Conservation (phyloP, 192 early-diverging fungal species). For the Coemansia sp. region DNA sequence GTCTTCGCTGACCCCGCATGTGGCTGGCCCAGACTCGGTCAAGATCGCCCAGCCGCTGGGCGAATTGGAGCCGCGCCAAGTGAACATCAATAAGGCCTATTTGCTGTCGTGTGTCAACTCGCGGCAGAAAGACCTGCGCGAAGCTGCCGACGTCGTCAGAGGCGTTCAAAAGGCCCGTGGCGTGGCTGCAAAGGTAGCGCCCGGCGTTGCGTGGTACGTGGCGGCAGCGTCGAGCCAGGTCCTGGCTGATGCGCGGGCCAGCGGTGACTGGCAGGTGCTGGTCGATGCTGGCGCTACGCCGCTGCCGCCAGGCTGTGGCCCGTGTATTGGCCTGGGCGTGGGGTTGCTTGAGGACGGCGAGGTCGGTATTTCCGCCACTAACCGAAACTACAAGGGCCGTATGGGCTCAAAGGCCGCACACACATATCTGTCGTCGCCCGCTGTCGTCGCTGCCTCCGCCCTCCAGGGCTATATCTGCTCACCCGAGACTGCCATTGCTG, state of each 20-base stretch:
- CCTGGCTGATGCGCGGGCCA: conserved; percentile 79
- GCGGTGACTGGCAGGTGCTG: conserved; percentile 88
- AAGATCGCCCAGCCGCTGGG: conserved; percentile 86
- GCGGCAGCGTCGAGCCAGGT: conserved; percentile 95
- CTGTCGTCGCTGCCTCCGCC: conserved; percentile 95
- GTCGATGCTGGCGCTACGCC: conserved; percentile 87
- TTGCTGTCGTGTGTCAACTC: conserved; percentile 97
- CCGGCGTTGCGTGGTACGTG: conserved; percentile 90
- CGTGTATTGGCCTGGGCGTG: conserved; percentile 92
- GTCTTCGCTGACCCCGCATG: conserved; percentile 80
- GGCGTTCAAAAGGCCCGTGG: conserved; percentile 39
- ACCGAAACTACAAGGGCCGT: conserved; percentile 98
- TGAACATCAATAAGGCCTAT: conserved; percentile 96
- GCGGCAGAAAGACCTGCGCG: conserved; percentile 83
- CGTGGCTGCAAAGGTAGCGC: conserved; percentile 22
- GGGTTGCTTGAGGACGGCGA: conserved; percentile 95
- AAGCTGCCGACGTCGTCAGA: conserved; percentile 82
- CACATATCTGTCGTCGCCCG: conserved; percentile 94
- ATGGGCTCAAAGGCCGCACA: conserved; percentile 94
- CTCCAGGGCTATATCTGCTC: conserved; percentile 83
- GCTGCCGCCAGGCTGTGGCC: conserved; percentile 96
- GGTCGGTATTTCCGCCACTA: conserved; percentile 98
- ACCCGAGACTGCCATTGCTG: conserved; percentile 45
- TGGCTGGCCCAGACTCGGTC: conserved; percentile 96
- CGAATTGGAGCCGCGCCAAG: conserved; percentile 71